phyloP scores from a whole-genome alignment of 305 asterid genomes.

The Solanum hybrid region DNA sequence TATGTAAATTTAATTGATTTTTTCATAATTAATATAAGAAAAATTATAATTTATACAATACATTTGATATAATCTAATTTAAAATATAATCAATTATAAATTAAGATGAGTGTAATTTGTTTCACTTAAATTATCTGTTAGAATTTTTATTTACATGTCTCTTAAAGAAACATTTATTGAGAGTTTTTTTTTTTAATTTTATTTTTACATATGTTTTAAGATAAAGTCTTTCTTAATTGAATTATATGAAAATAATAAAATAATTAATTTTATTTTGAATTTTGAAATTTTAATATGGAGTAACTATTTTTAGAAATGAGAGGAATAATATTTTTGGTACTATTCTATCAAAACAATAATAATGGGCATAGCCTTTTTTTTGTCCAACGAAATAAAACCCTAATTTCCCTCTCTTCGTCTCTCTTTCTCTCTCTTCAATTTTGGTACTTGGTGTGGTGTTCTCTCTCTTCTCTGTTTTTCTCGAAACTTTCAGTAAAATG shows the following conservation, averaged over 20 bases:
- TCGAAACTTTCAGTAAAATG: constrained; percentile 23
- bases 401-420: neutral
- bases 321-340: neutral
- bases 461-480: neutral
- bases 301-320: neutral
- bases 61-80: neutral
- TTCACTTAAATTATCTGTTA: no score
- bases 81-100: neutral
- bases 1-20: neutral
- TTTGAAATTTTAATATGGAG: neutral
- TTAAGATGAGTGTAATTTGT: neutral
- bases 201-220: neutral
- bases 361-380: neutral
- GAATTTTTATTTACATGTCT: neutral
- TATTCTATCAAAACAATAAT: neutral
- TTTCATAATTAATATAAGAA: neutral
- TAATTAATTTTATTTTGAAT: neutral
- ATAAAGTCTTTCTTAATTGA: neutral
- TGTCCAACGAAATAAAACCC: constrained; percentile 3
- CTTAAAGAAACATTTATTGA: neutral
- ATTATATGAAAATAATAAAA: neutral
- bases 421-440: neutral
- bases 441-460: neutral
- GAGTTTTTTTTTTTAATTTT: neutral
- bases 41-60: neutral